Conservation (phyloP, 352 stramenopile species). For the Globisporangium splendens region DNA sequence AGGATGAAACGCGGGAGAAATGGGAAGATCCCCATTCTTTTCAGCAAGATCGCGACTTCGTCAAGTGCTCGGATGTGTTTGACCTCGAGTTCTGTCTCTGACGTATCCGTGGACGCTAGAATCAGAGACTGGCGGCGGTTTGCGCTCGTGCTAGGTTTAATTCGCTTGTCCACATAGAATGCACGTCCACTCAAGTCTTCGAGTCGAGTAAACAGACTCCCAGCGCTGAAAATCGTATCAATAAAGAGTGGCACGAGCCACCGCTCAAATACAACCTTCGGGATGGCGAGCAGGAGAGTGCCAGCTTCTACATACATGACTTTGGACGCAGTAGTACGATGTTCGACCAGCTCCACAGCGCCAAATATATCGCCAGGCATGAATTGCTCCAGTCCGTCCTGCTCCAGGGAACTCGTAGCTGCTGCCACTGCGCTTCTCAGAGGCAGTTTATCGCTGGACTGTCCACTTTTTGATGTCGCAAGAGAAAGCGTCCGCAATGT, state of each 20-base stretch:
- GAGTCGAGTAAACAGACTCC: constrained; percentile 34
- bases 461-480: background rate
- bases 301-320: constrained; percentile 25
- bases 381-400: constrained; percentile 10
- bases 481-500: constrained; percentile 10
- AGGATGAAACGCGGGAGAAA: constrained; percentile 38
- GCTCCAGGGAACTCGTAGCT: background rate
- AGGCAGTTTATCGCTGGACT: background rate
- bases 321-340: background rate
- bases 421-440: background rate
- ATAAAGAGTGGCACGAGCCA: constrained; percentile 34
- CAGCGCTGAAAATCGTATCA: constrained; percentile 35
- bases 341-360: constrained; percentile 22
- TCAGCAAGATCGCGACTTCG: constrained; percentile 29
- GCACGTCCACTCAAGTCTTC: background rate
- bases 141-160: background rate
- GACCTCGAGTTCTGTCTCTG: background rate
- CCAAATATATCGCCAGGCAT: constrained; percentile 38
- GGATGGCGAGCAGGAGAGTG: constrained; percentile 38
- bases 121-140: background rate
- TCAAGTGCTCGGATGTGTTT: constrained; percentile 18
- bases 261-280: constrained; percentile 30
- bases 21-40: constrained; percentile 34
- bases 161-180: background rate
- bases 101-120: background rate